Conservation (phyloP, 2,329 filamentous ascomycete species). For the Ophiosphaerella korrae region DNA sequence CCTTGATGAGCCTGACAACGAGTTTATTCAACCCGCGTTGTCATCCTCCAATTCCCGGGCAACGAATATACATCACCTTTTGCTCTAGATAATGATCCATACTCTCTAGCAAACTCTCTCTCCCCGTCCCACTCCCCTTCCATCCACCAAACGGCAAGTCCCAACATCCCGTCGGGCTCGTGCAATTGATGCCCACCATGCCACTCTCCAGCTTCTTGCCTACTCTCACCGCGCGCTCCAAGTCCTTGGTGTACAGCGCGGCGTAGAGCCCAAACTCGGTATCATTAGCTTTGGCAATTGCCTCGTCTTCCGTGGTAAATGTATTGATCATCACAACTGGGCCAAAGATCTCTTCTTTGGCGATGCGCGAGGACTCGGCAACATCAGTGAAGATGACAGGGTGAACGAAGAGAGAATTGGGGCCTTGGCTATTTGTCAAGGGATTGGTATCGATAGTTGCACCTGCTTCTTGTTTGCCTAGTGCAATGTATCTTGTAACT, state of each 20-base stretch:
- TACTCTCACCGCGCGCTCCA: slow-evolving; percentile 39
- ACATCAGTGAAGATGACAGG: slow-evolving; percentile 56
- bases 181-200: slow-evolving; percentile 46
- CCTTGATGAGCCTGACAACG: too few species aligned
- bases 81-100: slow-evolving; percentile 35
- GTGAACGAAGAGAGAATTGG: slow-evolving; percentile 51
- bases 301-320: slow-evolving; percentile 45
- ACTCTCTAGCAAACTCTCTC: slow-evolving; percentile 33
- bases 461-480: slow-evolving; percentile 51
- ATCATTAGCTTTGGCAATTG: slow-evolving; percentile 43
- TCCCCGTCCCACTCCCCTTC: slow-evolving; percentile 33
- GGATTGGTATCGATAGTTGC: slow-evolving; percentile 40
- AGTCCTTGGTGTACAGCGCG: slow-evolving; percentile 42
- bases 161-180: slow-evolving; percentile 31
- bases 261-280: slow-evolving; percentile 48
- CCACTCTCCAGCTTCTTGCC: slow-evolving; percentile 46
- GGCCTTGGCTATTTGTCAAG: slow-evolving; percentile 29
- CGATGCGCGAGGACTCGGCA: slow-evolving; percentile 47
- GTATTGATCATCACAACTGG: slow-evolving; percentile 46
- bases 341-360: slow-evolving; percentile 47
- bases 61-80: slow-evolving; percentile 30
- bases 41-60: slow-evolving; percentile 14
- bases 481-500: slow-evolving; percentile 30
- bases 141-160: slow-evolving; percentile 35
- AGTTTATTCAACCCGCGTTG: background rate